Percentiles rank a stretch among this genome's conserved stretches.
Evolutionary conservation across 441 rosid species (phyloP).

Genomic region (Geranium incanum): DNA sequence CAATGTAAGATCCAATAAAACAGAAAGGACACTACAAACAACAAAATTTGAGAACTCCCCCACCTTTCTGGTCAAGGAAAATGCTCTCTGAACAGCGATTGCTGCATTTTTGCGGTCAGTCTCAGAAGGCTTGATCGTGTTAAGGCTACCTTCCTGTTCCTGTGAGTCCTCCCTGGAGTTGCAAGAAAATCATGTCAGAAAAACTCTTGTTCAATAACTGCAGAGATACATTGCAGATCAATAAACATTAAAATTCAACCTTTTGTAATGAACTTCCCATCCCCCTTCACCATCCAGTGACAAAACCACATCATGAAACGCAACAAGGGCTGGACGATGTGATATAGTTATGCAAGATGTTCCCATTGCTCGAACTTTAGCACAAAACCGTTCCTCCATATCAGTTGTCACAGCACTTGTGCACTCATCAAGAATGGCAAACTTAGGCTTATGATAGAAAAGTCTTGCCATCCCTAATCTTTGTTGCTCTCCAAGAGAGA

Average conservation of each 20-base stretch:
- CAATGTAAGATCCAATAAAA: slow-evolving; percentile 8
- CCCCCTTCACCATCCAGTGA: slow-evolving; percentile 99
- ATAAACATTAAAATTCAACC: slow-evolving; percentile 39
- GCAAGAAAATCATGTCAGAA: slow-evolving; percentile 19
- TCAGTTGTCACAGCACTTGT: slow-evolving; percentile 99
- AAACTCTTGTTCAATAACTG: slow-evolving; percentile 11
- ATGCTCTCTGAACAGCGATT: slow-evolving; percentile 83
- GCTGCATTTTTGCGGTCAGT: slow-evolving; percentile 79
- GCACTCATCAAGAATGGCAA: slow-evolving; percentile 99
- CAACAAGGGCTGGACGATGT: slow-evolving; percentile 97
- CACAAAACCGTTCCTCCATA: slow-evolving; percentile 98
- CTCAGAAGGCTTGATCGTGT: slow-evolving; percentile 40
- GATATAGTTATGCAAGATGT: slow-evolving; percentile 99
- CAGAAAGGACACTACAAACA: slow-evolving; percentile 11
- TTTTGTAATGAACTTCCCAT: slow-evolving; percentile 74
- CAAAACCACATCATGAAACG: slow-evolving; percentile 94
- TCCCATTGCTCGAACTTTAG: slow-evolving; percentile 97
- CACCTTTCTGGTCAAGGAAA: slow-evolving; percentile 66
- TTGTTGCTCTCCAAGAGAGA: slow-evolving; percentile 99
- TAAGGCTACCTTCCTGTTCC: slow-evolving; percentile 30
- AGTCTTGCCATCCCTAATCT: slow-evolving; percentile 99
- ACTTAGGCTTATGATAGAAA: slow-evolving; percentile 96
- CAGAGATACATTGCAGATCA: slow-evolving; percentile 13
- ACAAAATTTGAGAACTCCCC: slow-evolving; percentile 12
- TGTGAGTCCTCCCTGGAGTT: slow-evolving; percentile 61